Evolutionary conservation across 768 basidiomycete species (phyloP), one percentile per base, ranked within the genome.

Genomic region (Dioszegia aurantiaca): DNA sequence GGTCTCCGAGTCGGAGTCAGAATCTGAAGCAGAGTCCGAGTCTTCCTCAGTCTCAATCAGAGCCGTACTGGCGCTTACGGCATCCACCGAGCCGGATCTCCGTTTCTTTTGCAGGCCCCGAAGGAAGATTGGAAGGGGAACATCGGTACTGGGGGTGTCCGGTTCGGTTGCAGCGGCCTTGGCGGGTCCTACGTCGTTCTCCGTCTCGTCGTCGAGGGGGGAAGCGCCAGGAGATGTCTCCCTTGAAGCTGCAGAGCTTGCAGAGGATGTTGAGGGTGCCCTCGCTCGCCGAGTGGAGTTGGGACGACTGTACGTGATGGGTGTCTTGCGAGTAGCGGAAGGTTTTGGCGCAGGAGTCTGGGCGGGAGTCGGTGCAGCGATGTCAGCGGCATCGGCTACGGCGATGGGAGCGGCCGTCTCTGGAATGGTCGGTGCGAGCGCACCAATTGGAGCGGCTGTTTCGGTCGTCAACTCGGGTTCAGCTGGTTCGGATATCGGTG

Each of bases 1-100:
- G 6, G n/a, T 16, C 12, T 39, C 39, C 9, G 52, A 54, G 3
- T 26, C 37, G 4, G 52, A 40, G 10, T 21, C 52, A 3, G 52
- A 54, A 40, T 23, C 48, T 19, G 52, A 54, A n/a, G 52, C 37
- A 27, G 52, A 54, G 26, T 54, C 52, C 2, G 52, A 54, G n/a
- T 54, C 52, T 8, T 11, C 12, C 16, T 54, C 52, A 8, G 39
- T 54, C 28, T 54, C 52, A 26, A 54, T 54, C 4, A 54, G n/a
- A 23, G 41, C 52, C 21, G 52, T 41, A 27, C 52, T 54, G 23
- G 19, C 52, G 41, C 52, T 54, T n/a, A 54, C 39, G 27, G 52
- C 52, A 27, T 39, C 23, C 16, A 27, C 39, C 12, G 39, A 41
- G 4, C 52, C 52, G 27, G 52, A 14, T 54, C 37, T 23, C 12